These are phyloP conservation scores for Mucor circinelloides DNA, from an alignment of 371 early-diverging fungal genomes.

Conservation along the genomic window DNA sequence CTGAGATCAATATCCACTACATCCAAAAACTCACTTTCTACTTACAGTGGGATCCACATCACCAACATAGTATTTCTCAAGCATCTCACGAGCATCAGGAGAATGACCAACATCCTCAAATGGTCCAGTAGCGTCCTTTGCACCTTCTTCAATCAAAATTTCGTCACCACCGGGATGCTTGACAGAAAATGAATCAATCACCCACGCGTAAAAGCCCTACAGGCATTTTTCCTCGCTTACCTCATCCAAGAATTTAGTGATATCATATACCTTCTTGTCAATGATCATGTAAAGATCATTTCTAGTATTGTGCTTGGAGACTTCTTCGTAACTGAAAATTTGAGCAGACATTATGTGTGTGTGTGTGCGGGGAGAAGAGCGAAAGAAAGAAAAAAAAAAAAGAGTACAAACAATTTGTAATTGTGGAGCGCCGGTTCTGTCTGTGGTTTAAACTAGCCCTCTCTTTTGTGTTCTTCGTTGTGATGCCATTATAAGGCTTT, in stretches of 20 bases:
- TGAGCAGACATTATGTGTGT: conserved; percentile 23
- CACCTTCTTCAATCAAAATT: conserved; percentile 75
- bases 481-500: background rate
- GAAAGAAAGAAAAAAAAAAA: background rate
- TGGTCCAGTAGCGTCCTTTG: conserved; percentile 87
- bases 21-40: background rate
- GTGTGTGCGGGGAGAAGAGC: background rate
- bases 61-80: conserved; percentile 74
- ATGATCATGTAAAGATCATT: conserved; percentile 72
- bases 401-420: background rate
- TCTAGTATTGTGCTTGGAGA: conserved; percentile 60
- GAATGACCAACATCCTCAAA: conserved; percentile 97
- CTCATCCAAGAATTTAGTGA: conserved; percentile 77
- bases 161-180: conserved; percentile 88
- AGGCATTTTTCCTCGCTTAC: conserved; percentile 31
- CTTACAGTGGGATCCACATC: conserved; percentile 65
- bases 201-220: background rate
- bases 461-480: background rate
- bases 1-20: background rate
- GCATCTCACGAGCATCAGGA: conserved; percentile 85
- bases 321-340: conserved; percentile 56
- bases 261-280: conserved; percentile 82
- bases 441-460: conserved; percentile 2
- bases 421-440: background rate
- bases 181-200: background rate